These are phyloP conservation scores for Kwoniella europaea DNA, from an alignment of 768 basidiomycete genomes.

Conservation along the genomic window DNA sequence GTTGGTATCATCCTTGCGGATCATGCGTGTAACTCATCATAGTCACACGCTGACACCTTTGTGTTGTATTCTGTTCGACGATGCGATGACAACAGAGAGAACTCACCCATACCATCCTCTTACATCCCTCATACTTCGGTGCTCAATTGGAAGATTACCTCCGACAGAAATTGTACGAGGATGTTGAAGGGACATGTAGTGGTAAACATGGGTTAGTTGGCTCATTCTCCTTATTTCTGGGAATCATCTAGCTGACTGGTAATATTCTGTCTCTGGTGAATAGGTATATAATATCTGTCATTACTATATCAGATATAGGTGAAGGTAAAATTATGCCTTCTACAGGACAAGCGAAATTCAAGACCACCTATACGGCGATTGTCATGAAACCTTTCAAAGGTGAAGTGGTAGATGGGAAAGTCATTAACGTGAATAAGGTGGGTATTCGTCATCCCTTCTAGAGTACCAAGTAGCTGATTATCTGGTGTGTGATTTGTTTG, in stretches of 20 bases:
- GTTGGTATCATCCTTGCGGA: constrained; percentile 39
- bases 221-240: too few relatives aligned
- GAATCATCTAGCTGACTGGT: too few relatives aligned
- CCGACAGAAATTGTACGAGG: constrained; percentile 87
- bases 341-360: constrained; percentile 94
- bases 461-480: neutral
- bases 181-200: constrained; percentile 96
- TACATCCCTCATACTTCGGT: constrained; percentile 98
- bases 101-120: constrained; percentile 92
- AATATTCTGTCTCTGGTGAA: too few relatives aligned
- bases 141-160: constrained; percentile 93
- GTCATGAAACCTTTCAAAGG: constrained; percentile 99
- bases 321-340: constrained; percentile 90
- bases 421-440: constrained; percentile 94
- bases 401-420: constrained; percentile 95
- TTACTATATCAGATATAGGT: constrained; percentile 78
- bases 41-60: constrained; percentile 21
- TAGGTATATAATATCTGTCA: constrained; percentile 58
- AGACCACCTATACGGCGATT: constrained; percentile 90
- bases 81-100: constrained; percentile 70
- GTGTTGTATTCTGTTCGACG: constrained; percentile 5
- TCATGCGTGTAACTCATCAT: constrained; percentile 1
- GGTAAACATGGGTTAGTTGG: constrained; percentile 76
- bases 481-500: too few relatives aligned
- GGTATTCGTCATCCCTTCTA: constrained; percentile 37